Conservation (phyloP, 2,329 filamentous ascomycete species). For the Mollisia scopiformis region DNA sequence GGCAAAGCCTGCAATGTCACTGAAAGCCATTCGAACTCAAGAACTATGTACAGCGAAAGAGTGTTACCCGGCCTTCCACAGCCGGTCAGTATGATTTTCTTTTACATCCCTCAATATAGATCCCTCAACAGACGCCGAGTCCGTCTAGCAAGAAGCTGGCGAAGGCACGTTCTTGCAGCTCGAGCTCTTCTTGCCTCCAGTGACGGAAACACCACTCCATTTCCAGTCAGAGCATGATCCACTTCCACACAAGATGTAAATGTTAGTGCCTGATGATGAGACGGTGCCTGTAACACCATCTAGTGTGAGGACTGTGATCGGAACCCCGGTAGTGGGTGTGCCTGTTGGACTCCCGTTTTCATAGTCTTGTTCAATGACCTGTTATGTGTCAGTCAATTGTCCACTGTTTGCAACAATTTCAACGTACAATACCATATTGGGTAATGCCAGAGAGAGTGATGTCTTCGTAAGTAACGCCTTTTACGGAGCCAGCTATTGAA, state of each 20-base stretch:
- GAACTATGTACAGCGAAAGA: no score
- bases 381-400: no score
- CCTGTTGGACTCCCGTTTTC: constrained; percentile 23
- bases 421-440: constrained; percentile 45
- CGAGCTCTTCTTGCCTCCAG: constrained; percentile 51
- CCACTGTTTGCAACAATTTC: no score
- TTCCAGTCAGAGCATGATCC: constrained; percentile 56
- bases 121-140: no score
- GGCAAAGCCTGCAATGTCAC: no score
- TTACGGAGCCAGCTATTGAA: constrained; percentile 46
- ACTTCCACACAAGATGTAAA: constrained; percentile 57
- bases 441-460: constrained; percentile 54
- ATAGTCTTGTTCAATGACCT: constrained; percentile 63
- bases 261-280: constrained; percentile 38
- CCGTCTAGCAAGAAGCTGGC: constrained; percentile 31
- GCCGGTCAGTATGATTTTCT: no score
- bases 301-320: constrained; percentile 53
- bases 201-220: constrained; percentile 51
- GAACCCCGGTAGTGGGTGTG: constrained; percentile 43
- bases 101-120: no score
- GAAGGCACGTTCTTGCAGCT: constrained; percentile 42
- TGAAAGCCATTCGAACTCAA: no score
- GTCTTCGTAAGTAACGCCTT: constrained; percentile 53
- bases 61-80: no score
- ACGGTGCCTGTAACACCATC: constrained; percentile 48